Evolutionary conservation across 345 rosid genomes (phyloP), one percentile per base, ranked within the genome.

Genomic region (Jatropha curcas): DNA sequence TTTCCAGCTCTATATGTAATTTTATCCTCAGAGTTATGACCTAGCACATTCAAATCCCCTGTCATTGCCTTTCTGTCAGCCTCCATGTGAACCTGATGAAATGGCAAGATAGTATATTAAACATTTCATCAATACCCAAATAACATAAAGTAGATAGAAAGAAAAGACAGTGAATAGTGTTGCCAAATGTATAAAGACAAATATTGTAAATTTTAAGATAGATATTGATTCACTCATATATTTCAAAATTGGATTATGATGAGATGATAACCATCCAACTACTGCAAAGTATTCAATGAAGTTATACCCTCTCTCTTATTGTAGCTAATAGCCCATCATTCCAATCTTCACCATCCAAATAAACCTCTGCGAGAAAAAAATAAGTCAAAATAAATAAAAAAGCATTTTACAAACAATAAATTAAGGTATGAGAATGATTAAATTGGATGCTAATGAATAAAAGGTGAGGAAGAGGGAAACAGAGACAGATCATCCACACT

Each of bases 271-370:
- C 60, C 22, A n/a, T 35, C 25, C 67, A 67, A 67, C 16, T 34
- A 45, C 72, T 50, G 37, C 17, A 64, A 73, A 62, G 34, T 16
- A 53, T 59, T n/a, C 72, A 25, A 57, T 1, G 22, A 56, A 67
- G 62, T 9, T 82, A 74, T 88, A 94, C 98, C 97, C 86, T 84
- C 75, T 94, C 98, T 84, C 98, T 89, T 76, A 92, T 78, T 31
- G 97, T 94, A 75, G 98, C 98, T 73, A 92, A 73, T 46, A 94
- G 84, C 60, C 98, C 98, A 74, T 94, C 97, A 81, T 89, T 90
- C 98, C 98, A 94, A 77, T 89, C 88, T 75, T 89, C 98, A 65
- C 92, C 97, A 71, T 90, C 86, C 78, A 92, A 76, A 80, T 66
- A 74, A 76, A 91, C 76, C 84, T 92, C 99, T 88, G 88, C 81